Conservation (phyloP, 2,329 filamentous ascomycete species). For the Cryphonectria carpinicola region DNA sequence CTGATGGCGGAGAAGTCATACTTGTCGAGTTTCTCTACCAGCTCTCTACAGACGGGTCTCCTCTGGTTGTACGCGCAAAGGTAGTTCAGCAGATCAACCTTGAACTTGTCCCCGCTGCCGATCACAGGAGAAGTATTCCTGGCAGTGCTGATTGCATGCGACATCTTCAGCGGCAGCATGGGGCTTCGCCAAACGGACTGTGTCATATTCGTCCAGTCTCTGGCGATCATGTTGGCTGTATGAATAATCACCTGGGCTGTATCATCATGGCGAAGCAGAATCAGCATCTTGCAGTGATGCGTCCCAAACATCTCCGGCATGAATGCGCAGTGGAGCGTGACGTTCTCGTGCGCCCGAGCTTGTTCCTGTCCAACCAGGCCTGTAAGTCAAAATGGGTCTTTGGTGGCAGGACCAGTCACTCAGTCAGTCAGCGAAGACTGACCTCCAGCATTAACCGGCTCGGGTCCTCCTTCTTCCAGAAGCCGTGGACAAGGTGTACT, state of each 20-base stretch:
- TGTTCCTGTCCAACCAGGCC: slow-evolving; percentile 52
- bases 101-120: slow-evolving; percentile 73
- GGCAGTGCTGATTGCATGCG: not conserved
- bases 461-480: slow-evolving; percentile 69
- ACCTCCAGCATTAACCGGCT: slow-evolving; percentile 63
- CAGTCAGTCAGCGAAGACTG: slow-evolving; percentile 32
- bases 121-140: slow-evolving; percentile 35
- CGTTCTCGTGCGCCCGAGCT: slow-evolving; percentile 65
- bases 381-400: not conserved
- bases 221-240: slow-evolving; percentile 87
- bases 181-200: slow-evolving; percentile 84
- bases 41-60: slow-evolving; percentile 53
- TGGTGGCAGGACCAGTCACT: not conserved
- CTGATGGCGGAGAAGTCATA: slow-evolving; percentile 74
- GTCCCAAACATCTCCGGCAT: slow-evolving; percentile 87
- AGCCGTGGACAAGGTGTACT: slow-evolving; percentile 63
- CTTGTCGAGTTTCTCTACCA: slow-evolving; percentile 60
- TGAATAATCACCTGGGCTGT: slow-evolving; percentile 81
- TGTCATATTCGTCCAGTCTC: slow-evolving; percentile 87
- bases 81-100: slow-evolving; percentile 74
- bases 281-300: slow-evolving; percentile 85
- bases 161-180: slow-evolving; percentile 57
- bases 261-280: slow-evolving; percentile 78
- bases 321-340: slow-evolving; percentile 72
- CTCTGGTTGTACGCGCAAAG: slow-evolving; percentile 68